Conservation (phyloP, 306 rosid species). For the Dryas drummondii region DNA sequence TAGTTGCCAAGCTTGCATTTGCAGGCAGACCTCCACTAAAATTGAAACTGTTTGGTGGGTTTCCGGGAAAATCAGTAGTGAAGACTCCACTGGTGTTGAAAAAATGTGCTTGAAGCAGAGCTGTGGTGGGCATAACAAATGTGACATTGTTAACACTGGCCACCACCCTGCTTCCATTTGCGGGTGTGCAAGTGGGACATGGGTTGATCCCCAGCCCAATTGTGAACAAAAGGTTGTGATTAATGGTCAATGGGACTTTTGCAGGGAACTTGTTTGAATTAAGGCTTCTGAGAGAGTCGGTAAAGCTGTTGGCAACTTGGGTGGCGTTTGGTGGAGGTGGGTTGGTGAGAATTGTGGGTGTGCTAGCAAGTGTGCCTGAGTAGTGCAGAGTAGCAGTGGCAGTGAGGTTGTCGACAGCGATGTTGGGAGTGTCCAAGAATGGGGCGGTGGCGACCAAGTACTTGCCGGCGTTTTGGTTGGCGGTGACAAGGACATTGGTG, state of each 20-base stretch:
- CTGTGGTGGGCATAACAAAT: constrained; percentile 75
- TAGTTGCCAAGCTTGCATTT: constrained; percentile 43
- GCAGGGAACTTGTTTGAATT: constrained; percentile 73
- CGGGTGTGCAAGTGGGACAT: constrained; percentile 66
- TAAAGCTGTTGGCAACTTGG: constrained; percentile 54
- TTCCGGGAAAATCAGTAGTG: constrained; percentile 72
- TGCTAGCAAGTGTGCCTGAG: constrained; percentile 43
- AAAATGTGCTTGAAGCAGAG: constrained; percentile 73
- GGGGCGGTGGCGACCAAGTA: constrained; percentile 67
- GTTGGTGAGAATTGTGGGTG: constrained; percentile 47
- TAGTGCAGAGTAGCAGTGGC: constrained; percentile 71
- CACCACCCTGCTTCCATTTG: constrained; percentile 74
- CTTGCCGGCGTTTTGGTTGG: constrained; percentile 60
- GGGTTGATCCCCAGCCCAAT: constrained; percentile 66
- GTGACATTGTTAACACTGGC: constrained; percentile 71
- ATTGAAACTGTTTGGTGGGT: constrained; percentile 59
- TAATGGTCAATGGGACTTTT: constrained; percentile 52
- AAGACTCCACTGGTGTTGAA: constrained; percentile 65
- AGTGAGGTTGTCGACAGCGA: constrained; percentile 60
- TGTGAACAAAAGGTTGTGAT: constrained; percentile 66
- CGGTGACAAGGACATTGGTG: constrained; percentile 63
- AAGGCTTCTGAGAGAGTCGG: constrained; percentile 52
- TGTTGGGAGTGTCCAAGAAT: constrained; percentile 64
- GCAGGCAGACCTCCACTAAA: constrained; percentile 45
- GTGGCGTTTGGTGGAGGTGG: constrained; percentile 81